Conservation (phyloP, 2,329 filamentous ascomycete genomes). For the Botryotinia convoluta region DNA sequence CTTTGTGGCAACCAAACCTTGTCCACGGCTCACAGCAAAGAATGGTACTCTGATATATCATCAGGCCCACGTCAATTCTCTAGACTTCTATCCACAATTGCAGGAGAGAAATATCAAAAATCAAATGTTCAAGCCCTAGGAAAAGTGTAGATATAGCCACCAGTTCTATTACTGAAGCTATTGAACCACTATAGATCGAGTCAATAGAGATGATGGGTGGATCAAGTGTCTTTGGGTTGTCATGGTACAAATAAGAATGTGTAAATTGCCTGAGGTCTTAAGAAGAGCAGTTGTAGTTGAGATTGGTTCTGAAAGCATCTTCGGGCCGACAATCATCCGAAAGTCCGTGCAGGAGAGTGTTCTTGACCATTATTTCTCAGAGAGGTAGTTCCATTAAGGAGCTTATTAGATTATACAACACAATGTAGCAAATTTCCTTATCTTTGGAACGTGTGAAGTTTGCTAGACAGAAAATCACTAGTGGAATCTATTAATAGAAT, state of each 20-base stretch:
- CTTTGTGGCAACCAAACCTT: background rate
- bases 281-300: background rate
- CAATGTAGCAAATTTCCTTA: background rate
- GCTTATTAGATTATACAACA: background rate
- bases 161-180: background rate
- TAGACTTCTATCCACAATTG: background rate
- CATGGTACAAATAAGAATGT: background rate
- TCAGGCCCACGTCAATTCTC: too few species aligned
- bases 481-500: background rate
- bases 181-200: background rate
- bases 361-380: background rate
- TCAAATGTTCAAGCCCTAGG: too few species aligned
- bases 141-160: background rate
- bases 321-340: slow-evolving; percentile 10
- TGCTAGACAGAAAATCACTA: background rate
- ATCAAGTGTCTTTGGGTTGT: background rate
- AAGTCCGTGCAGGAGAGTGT: background rate
- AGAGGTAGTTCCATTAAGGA: background rate
- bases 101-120: background rate
- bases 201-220: background rate
- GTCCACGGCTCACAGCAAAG: background rate
- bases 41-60: background rate
- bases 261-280: background rate
- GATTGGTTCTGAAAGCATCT: background rate
- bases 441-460: background rate